Percentiles rank a stretch among this genome's conserved stretches.
Conservation (phyloP, 2,329 filamentous ascomycete species). For the Coniella lustricola region DNA sequence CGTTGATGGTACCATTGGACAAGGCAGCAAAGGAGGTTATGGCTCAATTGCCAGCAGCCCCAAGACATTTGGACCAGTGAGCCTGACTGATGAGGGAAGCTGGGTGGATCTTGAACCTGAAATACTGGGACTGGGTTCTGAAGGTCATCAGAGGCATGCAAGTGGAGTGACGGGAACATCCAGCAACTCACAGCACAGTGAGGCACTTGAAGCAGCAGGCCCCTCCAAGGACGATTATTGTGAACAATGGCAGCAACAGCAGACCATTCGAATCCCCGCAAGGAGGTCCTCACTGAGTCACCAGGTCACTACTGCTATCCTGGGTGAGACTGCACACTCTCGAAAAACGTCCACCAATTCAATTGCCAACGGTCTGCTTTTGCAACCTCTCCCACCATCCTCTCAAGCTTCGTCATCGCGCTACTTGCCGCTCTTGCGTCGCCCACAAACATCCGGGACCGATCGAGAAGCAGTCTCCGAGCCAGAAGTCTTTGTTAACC, state of each 20-base stretch:
- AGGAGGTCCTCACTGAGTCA: constrained; percentile 17
- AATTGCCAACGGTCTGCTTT: background rate
- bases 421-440: background rate
- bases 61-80: constrained; percentile 15
- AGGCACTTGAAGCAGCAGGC: background rate
- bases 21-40: constrained; percentile 19
- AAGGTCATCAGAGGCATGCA: background rate
- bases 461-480: constrained; percentile 2
- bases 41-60: constrained; percentile 21
- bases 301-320: constrained; percentile 3
- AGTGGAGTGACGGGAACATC: background rate
- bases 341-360: background rate
- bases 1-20: constrained; percentile 22
- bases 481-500: background rate
- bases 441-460: background rate
- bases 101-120: constrained; percentile 23
- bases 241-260: background rate
- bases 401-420: background rate
- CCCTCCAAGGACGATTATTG: background rate
- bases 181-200: background rate
- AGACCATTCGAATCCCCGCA: constrained; percentile 5
- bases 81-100: constrained; percentile 13
- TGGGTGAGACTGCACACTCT: constrained; percentile 3
- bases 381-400: background rate
- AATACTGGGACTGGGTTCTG: background rate